Evolutionary conservation across 345 rosid genomes (phyloP), one percentile per base, ranked within the genome.

Genomic region (Eucalyptus tenuipes): DNA sequence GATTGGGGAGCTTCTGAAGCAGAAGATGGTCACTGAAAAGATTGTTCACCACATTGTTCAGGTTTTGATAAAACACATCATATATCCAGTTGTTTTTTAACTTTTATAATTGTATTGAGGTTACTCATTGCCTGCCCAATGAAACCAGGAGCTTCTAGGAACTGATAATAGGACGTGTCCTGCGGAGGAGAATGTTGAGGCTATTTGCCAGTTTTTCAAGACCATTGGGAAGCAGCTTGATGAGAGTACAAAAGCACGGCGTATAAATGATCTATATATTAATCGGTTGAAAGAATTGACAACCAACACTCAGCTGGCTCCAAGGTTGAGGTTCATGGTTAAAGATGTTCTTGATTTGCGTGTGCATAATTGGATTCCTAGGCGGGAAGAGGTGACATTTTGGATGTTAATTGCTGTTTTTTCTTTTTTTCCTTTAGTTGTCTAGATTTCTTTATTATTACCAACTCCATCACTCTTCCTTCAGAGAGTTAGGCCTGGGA

Each of bases 101-200:
- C 42, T 45, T 49, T 45, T 44, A 14, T 84, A 49, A 53, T 82
- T 31, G 18, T 44, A 25, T 57, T 42, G 75, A 88, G 44, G 64
- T 88, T 57, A 86, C 79, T 59, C n/a, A 10, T 42, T 44, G 50
- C 52, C 45, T 29, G 86, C 50, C 57, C 44, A 87, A n/a, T 92
- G 87, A 49, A 49, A 87, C 47, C 91, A 97, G 99, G 98, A 95
- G 90, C 99, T 97, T 93, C 89, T 97, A 64, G 97, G 97, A 71
- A 89, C 89, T 37, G 99, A 95, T 89, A 90, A 88, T 88, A 95
- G 91, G 89, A 87, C 68, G 22, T 95, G 98, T 90, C 97, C 98
- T 31, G 98, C 95, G 24, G 99, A 97, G 94, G 99, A 95, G 89
- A 95, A 95, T 89, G 97, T 97, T 4, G 99, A 97, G 92, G 99